A percentile compares a stretch with the other conserved stretches of the same genome.
Conservation (phyloP, 2,329 filamentous ascomycete species). For the Blastomyces gilchristii region DNA sequence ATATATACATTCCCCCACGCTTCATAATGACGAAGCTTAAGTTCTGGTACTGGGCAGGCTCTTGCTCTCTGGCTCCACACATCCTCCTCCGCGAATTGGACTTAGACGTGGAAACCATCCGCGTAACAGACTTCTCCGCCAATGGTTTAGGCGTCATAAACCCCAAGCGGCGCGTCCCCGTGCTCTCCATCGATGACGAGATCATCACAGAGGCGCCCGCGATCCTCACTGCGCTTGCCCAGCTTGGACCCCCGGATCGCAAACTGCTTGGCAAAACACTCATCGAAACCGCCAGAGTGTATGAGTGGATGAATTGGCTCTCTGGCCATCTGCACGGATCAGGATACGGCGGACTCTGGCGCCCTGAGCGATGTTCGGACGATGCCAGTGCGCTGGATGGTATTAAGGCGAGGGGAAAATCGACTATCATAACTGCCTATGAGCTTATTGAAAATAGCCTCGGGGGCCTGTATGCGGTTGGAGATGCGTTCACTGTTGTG, state of each 20-base stretch:
- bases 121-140: constrained; percentile 11
- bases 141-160: constrained; percentile 21
- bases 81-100: constrained; percentile 24
- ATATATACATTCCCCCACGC: not conserved
- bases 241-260: constrained; percentile 21
- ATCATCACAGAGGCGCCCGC: constrained; percentile 28
- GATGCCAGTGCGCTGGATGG: constrained; percentile 15
- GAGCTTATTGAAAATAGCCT: constrained; percentile 21
- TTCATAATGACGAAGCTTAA: constrained; percentile 17
- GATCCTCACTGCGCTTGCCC: constrained; percentile 25
- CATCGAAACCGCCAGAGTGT: constrained; percentile 23
- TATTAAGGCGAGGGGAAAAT: constrained; percentile 17
- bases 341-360: constrained; percentile 20
- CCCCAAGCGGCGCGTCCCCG: constrained; percentile 26
- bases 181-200: constrained; percentile 21
- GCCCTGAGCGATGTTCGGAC: constrained; percentile 21
- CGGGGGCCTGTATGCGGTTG: constrained; percentile 16
- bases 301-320: constrained; percentile 31
- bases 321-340: constrained; percentile 25
- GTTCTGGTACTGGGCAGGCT: constrained; percentile 22
- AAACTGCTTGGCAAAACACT: constrained; percentile 22
- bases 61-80: constrained; percentile 26
- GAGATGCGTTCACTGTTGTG: constrained; percentile 24
- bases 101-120: constrained; percentile 17
- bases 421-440: constrained; percentile 20